Base-by-base conservation (phyloP, 2,329 filamentous ascomycete genomes). In the Fonsecaea nubica region DNA sequence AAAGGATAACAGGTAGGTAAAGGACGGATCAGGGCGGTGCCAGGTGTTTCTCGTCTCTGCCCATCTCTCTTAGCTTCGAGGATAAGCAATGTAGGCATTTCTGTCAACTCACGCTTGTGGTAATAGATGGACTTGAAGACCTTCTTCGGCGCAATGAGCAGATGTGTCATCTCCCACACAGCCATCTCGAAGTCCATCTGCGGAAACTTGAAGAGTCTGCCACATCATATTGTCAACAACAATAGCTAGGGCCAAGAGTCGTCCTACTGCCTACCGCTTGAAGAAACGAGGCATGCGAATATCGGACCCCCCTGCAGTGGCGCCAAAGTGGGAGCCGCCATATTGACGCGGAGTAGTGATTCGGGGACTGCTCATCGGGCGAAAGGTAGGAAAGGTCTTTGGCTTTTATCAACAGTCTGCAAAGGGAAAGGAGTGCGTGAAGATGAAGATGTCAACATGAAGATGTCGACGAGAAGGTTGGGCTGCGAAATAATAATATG, bases 111-210 rank as follows among this genome's bases (percentile, higher is more conserved):
- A 89, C 87, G 72, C 60, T 73, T 73, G 78, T 90, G 87, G 74
- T 90, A 89, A 77, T 90, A 90, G 77, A 90, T 89, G 53, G 87
- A 88, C 69, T 88, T 82, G 76, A 90, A 90, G 58, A 90, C 88
- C 76, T 90, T 90, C 79, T 90, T 90, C 0, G 88, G 88, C 36
- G 87, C 86, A 75, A 90, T 87, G 70, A 90, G 82, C 61, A 90
- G 80, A 73, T 85, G 86, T 68, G 86, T 89, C 85, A 90, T 90
- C 77, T 90, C 88, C 88, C 88, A 90, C 72, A 89, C 85, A 21
- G 88, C 88, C 83, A 89, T 89, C 75, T 90, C 88, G 75, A 90
- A 90, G 80, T 90, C 88, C 88, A 90, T 90, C 72, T 89, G 88
- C 10, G 88, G 87, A 74, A 90, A 90, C 76, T 90, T 90, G 83